Evolutionary conservation across 139 green algal species (phyloP), one percentile per base, ranked within the genome.

Genomic region (Spirogloea muscicola): DNA sequence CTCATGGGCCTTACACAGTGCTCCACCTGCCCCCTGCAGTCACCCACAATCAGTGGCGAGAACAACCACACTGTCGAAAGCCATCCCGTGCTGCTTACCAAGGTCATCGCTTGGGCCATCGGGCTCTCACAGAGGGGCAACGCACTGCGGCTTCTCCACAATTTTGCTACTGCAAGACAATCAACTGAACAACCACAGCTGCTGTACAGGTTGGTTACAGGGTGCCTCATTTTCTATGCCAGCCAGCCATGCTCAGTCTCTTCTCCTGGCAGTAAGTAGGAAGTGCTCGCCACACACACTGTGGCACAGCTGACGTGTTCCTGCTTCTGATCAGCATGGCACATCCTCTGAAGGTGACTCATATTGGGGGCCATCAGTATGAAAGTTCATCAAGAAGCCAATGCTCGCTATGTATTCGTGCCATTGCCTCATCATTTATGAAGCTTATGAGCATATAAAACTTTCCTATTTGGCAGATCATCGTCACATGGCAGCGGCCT

Each of bases 381-480:
- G n/a, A n/a, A n/a, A n/a, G n/a, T n/a, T n/a, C n/a, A n/a, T n/a
- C n/a, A n/a, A n/a, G n/a, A n/a, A n/a, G n/a, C n/a, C n/a, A n/a
- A n/a, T n/a, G n/a, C n/a, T n/a, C n/a, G n/a, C n/a, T n/a, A 64
- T 64, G 13, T 64, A 9, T 64, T 64, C 55, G 13, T 13, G 55
- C 29, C 10, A 13, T 64, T 36, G 31, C 31, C 10, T 64, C 33
- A 16, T 44, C n/a, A n/a, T n/a, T n/a, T n/a, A n/a, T n/a, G n/a
- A n/a, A n/a, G n/a, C n/a, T n/a, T n/a, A n/a, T n/a, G n/a, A n/a
- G n/a, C n/a, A n/a, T n/a, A n/a, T n/a, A n/a, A n/a, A n/a, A n/a
- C n/a, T n/a, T n/a, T n/a, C n/a, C n/a, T n/a, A n/a, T 64, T 25
- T 60, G 9, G 59, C 62, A 72, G 62, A 21, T 9, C 62, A 10